phyloP scores from a whole-genome alignment of 768 basidiomycete species.

The Phylloporus scabripes region DNA sequence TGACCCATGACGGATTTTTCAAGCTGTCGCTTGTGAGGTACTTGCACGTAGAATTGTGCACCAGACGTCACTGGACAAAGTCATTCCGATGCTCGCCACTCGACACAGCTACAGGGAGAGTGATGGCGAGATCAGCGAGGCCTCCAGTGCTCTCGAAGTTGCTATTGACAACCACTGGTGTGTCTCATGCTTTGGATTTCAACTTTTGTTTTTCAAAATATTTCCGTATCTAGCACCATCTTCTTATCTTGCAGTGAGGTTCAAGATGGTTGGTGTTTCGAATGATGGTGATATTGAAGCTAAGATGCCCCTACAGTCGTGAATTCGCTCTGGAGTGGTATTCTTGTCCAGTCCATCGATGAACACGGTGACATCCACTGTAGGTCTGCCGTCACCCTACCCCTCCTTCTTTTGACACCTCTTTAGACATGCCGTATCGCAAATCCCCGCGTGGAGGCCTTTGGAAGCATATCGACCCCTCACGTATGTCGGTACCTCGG shows the following conservation, averaged over 20 bases:
- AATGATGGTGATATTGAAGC: background rate
- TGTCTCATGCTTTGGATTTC: slow-evolving; percentile 1
- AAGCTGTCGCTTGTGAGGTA: slow-evolving; percentile 80
- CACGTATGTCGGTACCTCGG: slow-evolving; percentile 78
- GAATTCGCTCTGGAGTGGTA: slow-evolving; percentile 75
- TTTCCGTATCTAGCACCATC: slow-evolving; percentile 47
- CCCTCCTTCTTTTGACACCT: slow-evolving; percentile 6
- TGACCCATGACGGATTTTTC: slow-evolving; percentile 1
- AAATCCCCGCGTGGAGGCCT: slow-evolving; percentile 49
- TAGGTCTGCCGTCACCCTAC: slow-evolving; percentile 25
- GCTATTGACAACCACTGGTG: slow-evolving; percentile 93
- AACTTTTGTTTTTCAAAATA: slow-evolving; percentile 2
- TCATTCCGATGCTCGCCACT: slow-evolving; percentile 69
- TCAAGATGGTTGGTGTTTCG: slow-evolving; percentile 55
- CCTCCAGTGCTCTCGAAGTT: slow-evolving; percentile 74
- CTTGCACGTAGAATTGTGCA: slow-evolving; percentile 80
- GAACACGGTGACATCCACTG: slow-evolving; percentile 76
- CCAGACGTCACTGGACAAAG: slow-evolving; percentile 51
- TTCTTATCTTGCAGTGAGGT: slow-evolving; percentile 84
- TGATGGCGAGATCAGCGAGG: slow-evolving; percentile 73
- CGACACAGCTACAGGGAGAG: slow-evolving; percentile 65
- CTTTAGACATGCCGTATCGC: slow-evolving; percentile 61
- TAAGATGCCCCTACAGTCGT: slow-evolving; percentile 49
- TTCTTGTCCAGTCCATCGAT: slow-evolving; percentile 73
- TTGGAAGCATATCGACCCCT: slow-evolving; percentile 69